Conservation (phyloP, 2,329 filamentous ascomycete genomes). For the Diaporthe vexans region DNA sequence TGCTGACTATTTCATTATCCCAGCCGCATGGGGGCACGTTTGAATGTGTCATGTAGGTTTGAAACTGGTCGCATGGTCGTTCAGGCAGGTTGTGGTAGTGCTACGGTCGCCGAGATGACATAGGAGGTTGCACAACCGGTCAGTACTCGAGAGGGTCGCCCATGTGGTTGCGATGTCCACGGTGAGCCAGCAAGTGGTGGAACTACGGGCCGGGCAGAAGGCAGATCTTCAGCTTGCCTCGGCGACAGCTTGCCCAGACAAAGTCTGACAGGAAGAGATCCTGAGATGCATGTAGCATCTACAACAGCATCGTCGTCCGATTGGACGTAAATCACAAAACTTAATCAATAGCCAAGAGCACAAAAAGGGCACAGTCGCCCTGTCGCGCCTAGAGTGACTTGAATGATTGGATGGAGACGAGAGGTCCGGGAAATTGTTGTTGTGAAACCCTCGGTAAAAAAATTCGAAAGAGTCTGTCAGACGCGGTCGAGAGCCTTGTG, state of each 20-base stretch:
- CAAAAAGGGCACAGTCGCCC: neutral
- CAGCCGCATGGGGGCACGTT: neutral
- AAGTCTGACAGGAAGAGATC: neutral
- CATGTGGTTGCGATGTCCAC: neutral
- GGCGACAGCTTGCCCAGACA: neutral
- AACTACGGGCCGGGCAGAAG: neutral
- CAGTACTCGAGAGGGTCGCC: neutral
- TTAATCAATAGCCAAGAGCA: neutral
- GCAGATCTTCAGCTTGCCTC: neutral
- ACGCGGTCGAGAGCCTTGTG: constrained; percentile 12
- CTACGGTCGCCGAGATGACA: neutral
- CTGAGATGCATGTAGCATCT: neutral
- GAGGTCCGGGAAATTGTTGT: neutral
- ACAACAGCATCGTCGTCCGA: neutral
- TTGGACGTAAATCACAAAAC: neutral
- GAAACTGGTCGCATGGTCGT: no score
- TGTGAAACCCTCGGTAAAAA: neutral
- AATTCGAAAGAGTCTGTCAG: neutral
- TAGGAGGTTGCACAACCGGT: neutral
- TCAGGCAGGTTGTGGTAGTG: neutral
- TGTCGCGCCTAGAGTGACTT: neutral
- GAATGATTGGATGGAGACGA: neutral
- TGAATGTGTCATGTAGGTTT: neutral
- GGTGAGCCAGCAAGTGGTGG: neutral
- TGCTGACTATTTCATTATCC: neutral